A percentile compares a stretch with the other conserved stretches of the same genome.
phyloP scores from a whole-genome alignment of 2,329 filamentous ascomycete genomes.

The Phaeoacremonium minimum region DNA sequence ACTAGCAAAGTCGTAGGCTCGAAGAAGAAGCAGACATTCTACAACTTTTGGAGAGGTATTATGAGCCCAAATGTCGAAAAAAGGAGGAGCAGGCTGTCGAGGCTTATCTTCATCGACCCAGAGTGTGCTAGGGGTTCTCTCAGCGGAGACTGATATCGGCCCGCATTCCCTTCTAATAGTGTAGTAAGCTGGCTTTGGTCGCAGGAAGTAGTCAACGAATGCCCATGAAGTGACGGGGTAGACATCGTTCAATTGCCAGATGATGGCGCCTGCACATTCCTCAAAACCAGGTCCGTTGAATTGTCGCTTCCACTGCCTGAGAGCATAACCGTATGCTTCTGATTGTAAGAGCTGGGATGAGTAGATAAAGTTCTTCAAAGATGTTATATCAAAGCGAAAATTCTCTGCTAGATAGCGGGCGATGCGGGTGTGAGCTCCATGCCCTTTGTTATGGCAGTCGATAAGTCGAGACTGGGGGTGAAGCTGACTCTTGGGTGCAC shows the following conservation, averaged over 20 bases:
- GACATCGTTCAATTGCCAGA: background rate
- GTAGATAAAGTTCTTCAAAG: constrained; percentile 10
- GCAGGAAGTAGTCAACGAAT: background rate
- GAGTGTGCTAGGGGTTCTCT: background rate
- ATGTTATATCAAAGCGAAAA: constrained; percentile 31
- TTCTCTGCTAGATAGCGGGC: constrained; percentile 75
- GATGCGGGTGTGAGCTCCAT: constrained; percentile 70
- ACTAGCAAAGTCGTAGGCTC: constrained; percentile 30
- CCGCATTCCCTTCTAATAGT: background rate
- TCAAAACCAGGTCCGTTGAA: background rate
- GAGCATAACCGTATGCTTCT: constrained; percentile 43
- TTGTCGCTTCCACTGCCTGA: background rate
- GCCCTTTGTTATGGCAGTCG: constrained; percentile 81
- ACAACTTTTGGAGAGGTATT: constrained; percentile 8
- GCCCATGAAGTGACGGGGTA: background rate
- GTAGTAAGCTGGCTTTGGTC: background rate
- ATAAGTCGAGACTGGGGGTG: constrained; percentile 67
- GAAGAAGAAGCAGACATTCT: constrained; percentile 23
- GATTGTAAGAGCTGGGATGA: constrained; percentile 47
- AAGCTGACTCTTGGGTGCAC: constrained; percentile 42
- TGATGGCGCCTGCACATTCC: background rate
- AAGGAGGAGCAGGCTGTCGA: background rate
- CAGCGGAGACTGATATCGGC: background rate
- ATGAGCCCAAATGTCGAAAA: background rate
- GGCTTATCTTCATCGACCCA: background rate